Evolutionary conservation across 176 grass and related monocot species (phyloP), one percentile per base, ranked within the genome.

Genomic region (Saccharum officinarum): DNA sequence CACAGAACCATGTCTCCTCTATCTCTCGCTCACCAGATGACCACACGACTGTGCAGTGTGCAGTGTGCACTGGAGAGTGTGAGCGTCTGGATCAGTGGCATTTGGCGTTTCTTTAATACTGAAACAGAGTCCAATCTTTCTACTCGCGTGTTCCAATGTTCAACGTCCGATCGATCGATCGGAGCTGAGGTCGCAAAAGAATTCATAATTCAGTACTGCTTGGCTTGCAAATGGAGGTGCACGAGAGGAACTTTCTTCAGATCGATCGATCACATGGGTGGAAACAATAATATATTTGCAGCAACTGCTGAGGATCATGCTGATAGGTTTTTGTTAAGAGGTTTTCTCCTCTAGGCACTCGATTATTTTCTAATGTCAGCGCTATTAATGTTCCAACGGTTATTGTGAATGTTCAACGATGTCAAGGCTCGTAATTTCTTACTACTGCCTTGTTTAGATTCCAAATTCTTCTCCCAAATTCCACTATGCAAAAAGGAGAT

Each of bases 1-100:
- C 74, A 42, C 40, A 76, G 54, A 44, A 44, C 87, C 87, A 89
- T 89, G 70, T 54, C 71, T 64, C 22, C 55, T 60, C 55, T 60
- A 60, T 2, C 83, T 9, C 71, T 14, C 72, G 33, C 34, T 55
- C 23, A n/a, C 22, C 5, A 44, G 41, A 44, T 44, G 10, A 44
- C 10, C 44, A 45, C 44, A 13, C 44, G 44, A 45, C 44, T 45
- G 11, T 12, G 11, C 11, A 13, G 15, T 62, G 69, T 59, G 62
- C 39, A 20, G 31, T 67, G 71, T 80, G 44, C 79, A 39, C 44
- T 34, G 17, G 26, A 37, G 72, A 68, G 26, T 37, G 63, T 66
- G 4, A 81, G 79, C 45, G 31, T n/a, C 6, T 8, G 79, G 67
- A 38, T 57, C 45, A 37, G 71, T 30, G 63, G 64, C 34, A 69